Evolutionary conservation across 768 basidiomycete genomes (phyloP).

Genomic region (Suillus decipiens): DNA sequence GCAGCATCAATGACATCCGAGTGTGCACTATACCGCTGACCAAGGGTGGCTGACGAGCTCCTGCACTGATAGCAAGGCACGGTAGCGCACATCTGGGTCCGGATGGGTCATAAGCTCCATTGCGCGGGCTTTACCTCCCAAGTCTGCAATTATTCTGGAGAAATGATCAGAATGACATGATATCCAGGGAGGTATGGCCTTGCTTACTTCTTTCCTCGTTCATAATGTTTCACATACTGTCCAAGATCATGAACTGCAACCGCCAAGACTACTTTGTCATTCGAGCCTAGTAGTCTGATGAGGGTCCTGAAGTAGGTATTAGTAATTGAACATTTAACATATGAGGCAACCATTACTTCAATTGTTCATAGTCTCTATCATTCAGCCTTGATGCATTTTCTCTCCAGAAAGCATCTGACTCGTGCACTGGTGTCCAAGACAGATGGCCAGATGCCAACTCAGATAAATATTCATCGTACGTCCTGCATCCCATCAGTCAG

Average conservation of each 20-base stretch:
- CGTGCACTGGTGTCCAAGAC: slow-evolving; percentile 95
- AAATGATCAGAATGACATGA: slow-evolving; percentile 3
- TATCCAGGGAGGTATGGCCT: background rate
- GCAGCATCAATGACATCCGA: background rate
- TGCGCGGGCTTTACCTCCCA: slow-evolving; percentile 83
- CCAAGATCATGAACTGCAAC: slow-evolving; percentile 94
- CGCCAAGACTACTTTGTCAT: slow-evolving; percentile 78
- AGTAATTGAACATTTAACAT: background rate
- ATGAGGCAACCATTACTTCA: slow-evolving; percentile 58
- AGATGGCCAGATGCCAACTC: slow-evolving; percentile 89
- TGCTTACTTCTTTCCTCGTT: slow-evolving; percentile 87
- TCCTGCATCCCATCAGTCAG: slow-evolving; percentile 48
- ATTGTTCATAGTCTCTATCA: slow-evolving; percentile 79
- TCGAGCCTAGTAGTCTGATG: slow-evolving; percentile 65
- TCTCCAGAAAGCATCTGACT: slow-evolving; percentile 97
- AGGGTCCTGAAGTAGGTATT: slow-evolving; percentile 55
- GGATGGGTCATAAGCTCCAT: slow-evolving; percentile 94
- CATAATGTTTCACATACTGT: slow-evolving; percentile 90
- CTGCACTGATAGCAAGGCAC: slow-evolving; percentile 88
- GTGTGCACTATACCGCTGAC: slow-evolving; percentile 47
- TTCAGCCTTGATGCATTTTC: slow-evolving; percentile 89
- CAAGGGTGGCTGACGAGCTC: slow-evolving; percentile 90
- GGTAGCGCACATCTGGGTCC: slow-evolving; percentile 89
- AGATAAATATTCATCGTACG: slow-evolving; percentile 94
- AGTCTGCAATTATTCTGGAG: slow-evolving; percentile 71